A percentile compares a stretch with the other conserved stretches of the same genome.
Conservation (phyloP, 1,284 basidiomycete genomes). For the Ganoderma boninense region DNA sequence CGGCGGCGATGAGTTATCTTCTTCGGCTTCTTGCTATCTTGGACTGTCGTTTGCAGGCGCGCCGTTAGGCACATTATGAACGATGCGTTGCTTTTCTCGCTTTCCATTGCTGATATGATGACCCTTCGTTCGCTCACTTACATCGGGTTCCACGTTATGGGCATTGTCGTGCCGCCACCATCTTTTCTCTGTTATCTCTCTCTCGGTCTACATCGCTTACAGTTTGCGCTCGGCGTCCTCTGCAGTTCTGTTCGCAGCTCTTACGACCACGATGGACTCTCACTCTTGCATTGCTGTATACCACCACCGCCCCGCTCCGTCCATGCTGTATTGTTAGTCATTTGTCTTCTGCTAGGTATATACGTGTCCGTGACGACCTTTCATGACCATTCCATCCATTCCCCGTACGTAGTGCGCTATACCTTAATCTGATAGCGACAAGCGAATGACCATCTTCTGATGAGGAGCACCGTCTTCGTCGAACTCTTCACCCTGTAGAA, state of each 20-base stretch:
- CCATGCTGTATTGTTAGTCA: conserved; percentile 49
- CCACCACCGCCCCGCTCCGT: conserved; percentile 34
- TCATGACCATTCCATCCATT: conserved; percentile 30
- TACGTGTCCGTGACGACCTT: conserved; percentile 33
- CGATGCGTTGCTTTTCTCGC: conserved; percentile 29
- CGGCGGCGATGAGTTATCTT: conserved; percentile 30
- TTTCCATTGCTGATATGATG: conserved; percentile 15
- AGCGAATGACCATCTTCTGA: conserved; percentile 73
- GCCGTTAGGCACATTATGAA: conserved; percentile 27
- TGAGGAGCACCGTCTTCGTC: conserved; percentile 85
- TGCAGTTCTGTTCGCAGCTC: conserved; percentile 31
- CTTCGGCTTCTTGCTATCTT: conserved; percentile 21
- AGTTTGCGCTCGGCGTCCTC: conserved; percentile 20
- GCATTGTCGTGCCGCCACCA: conserved; percentile 17
- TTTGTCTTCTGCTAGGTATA: conserved; percentile 34
- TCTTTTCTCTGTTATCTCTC: conserved; percentile 16
- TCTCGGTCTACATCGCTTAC: conserved; percentile 23
- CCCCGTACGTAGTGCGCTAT: conserved; percentile 22
- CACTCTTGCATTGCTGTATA: conserved; percentile 42
- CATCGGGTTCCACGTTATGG: conserved; percentile 11
- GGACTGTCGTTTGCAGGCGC: conserved; percentile 28
- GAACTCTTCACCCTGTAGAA: conserved; percentile 72
- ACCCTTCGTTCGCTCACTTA: conserved; percentile 9
- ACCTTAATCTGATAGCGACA: conserved; percentile 50
- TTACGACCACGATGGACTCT: conserved; percentile 38